Base-by-base conservation (phyloP, 495 filamentous ascomycete genomes). In the Physcia stellaris region DNA sequence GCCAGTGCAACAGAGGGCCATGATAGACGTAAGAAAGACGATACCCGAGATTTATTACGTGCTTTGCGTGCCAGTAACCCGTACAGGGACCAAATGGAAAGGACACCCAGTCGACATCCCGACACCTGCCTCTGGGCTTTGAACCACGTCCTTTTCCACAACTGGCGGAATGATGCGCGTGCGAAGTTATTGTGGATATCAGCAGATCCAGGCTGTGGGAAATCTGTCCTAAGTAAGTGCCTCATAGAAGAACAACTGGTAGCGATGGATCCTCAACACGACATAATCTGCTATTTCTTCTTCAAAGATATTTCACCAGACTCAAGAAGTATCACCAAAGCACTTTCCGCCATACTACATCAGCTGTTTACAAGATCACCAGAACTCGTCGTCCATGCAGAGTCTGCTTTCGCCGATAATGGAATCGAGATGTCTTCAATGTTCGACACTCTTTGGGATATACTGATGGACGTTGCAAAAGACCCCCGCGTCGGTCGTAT, bases 261-360 rank as follows among this genome's bases (percentile, higher is more conserved):
- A 13, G 22, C 2, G 13, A 24, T 35, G 1, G 18, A 62, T 13
- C 36, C 39, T 6, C 31, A 35, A 20, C 42, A 45, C 15, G n/a
- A n/a, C n/a, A n/a, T n/a, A n/a, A 31, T 62, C 10, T 66, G 57
- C 39, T 65, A 63, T 45, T 67, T 68, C 37, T 70, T 68, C 35
- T 68, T 64, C 45, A 62, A 63, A 33, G 62, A 66, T n/a, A 36
- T 42, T 12, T 50, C 56, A 13, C 47, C 59, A 9, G 42, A 56
- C 13, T 59, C 62, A 35, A 57, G 59, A 20, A 40, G 28, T 33
- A 50, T 55, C 21, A 39, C 36, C 16, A 42, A 35, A 15, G 59
- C 57, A 27, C 46, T 68, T 4, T 62, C 53, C 40, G 53, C 56
- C 12, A 34, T 67, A 16, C 46, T 68, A 0, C 58, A 68, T 50